A percentile compares a stretch with the other conserved stretches of the same genome.
Conservation (phyloP, 352 stramenopile genomes). For the Albugo laibachii region DNA sequence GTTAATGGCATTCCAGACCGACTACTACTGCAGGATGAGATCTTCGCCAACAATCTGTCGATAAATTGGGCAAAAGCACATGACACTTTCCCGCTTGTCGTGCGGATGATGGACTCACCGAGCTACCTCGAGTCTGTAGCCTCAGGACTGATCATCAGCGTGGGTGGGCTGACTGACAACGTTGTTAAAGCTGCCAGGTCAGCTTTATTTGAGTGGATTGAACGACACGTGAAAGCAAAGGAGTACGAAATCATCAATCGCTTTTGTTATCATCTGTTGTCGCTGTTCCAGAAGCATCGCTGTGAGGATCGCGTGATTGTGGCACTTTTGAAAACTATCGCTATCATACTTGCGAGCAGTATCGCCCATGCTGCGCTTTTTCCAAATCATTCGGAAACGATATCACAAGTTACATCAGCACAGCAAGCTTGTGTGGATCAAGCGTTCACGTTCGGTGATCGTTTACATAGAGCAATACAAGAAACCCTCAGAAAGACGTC, state of each 20-base stretch:
- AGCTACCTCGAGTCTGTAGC: constrained; percentile 71
- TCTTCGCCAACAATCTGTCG: constrained; percentile 27
- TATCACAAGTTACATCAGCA: neutral
- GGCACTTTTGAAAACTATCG: constrained; percentile 74
- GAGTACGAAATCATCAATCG: constrained; percentile 41
- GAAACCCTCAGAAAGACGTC: constrained; percentile 29
- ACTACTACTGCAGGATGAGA: constrained; percentile 36
- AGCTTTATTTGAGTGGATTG: constrained; percentile 41
- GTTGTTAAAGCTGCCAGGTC: constrained; percentile 71
- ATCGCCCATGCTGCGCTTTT: neutral
- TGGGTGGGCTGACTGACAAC: constrained; percentile 90
- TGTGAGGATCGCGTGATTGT: constrained; percentile 69
- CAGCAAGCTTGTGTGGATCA: constrained; percentile 12
- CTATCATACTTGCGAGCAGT: constrained; percentile 24
- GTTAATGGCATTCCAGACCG: constrained; percentile 64
- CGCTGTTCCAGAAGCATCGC: constrained; percentile 29
- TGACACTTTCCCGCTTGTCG: constrained; percentile 83
- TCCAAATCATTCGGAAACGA: neutral
- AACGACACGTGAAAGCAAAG: constrained; percentile 21
- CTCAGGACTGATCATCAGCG: constrained; percentile 84
- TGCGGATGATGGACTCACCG: constrained; percentile 69
- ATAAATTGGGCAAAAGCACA: constrained; percentile 69
- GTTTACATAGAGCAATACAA: constrained; percentile 36
- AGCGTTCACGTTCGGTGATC: constrained; percentile 27
- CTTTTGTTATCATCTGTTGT: constrained; percentile 51